These are phyloP conservation scores for Thelephora terrestris DNA, from an alignment of 1,284 basidiomycete species.

Conservation along the genomic window DNA sequence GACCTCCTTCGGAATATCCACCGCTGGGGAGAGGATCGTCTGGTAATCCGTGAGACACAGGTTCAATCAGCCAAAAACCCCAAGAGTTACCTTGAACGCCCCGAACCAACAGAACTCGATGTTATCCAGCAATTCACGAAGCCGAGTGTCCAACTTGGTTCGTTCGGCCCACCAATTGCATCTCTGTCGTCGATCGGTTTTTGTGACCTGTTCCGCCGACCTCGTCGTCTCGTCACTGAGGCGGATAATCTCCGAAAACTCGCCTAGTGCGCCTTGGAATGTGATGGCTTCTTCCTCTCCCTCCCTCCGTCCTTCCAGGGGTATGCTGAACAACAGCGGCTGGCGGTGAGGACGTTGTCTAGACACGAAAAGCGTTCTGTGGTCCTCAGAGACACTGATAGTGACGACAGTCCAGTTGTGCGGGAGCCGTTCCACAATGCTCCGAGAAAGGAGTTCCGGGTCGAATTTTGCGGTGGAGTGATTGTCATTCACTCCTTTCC, in stretches of 20 bases:
- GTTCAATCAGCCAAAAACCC: not conserved
- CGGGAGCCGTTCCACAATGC: conserved; percentile 47
- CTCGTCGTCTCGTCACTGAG: conserved; percentile 72
- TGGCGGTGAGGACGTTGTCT: conserved; percentile 57
- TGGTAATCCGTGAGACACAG: conserved; percentile 17
- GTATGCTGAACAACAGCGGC: conserved; percentile 82
- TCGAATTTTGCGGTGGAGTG: conserved; percentile 28
- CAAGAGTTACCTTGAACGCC: conserved; percentile 76
- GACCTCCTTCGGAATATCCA: conserved; percentile 33
- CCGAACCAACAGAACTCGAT: conserved; percentile 97
- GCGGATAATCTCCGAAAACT: conserved; percentile 72
- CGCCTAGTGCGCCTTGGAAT: conserved; percentile 63
- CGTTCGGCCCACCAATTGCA: conserved; percentile 83
- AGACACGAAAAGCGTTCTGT: conserved; percentile 75
- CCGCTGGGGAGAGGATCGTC: conserved; percentile 62
- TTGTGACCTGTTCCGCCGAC: conserved; percentile 60
- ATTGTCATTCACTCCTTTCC: conserved; percentile 34
- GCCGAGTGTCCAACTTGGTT: conserved; percentile 62
- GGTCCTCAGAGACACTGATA: conserved; percentile 76
- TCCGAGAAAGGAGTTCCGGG: conserved; percentile 25
- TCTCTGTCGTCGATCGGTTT: conserved; percentile 52
- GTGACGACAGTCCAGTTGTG: conserved; percentile 79
- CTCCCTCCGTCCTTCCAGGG: conserved; percentile 77
- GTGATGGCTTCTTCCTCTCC: conserved; percentile 66
- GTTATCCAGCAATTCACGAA: conserved; percentile 70